Evolutionary conservation across 2,329 filamentous ascomycete genomes (phyloP).

Genomic region (Catunica adiposa): DNA sequence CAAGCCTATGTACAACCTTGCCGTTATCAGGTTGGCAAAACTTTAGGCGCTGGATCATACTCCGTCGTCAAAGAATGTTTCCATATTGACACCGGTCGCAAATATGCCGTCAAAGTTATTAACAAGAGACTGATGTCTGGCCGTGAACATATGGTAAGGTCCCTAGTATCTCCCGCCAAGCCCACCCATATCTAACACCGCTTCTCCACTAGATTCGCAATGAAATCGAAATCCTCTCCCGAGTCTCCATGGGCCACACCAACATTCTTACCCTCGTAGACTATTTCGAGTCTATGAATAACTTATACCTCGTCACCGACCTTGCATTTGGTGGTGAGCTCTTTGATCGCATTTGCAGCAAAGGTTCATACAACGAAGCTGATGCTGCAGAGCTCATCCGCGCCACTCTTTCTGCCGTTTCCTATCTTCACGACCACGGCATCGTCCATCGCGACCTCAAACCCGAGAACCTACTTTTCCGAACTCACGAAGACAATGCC

Average conservation of each 20-base stretch:
- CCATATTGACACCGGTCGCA: constrained; percentile 91
- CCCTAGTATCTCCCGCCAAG: not conserved
- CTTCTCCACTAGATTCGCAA: constrained; percentile 57
- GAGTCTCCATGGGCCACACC: constrained; percentile 97
- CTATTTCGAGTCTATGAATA: constrained; percentile 99
- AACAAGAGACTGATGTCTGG: constrained; percentile 98
- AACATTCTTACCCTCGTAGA: constrained; percentile 96
- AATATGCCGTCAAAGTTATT: constrained; percentile 98
- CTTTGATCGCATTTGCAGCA: constrained; percentile 96
- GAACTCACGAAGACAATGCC: constrained; percentile 93
- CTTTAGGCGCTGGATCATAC: constrained; percentile 87
- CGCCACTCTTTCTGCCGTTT: constrained; percentile 88
- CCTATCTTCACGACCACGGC: constrained; percentile 94
- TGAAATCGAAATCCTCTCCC: constrained; percentile 92
- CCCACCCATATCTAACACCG: not conserved
- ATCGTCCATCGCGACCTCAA: constrained; percentile 97
- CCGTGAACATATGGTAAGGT: constrained; percentile 82
- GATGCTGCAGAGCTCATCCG: constrained; percentile 92
- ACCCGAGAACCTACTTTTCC: constrained; percentile 90
- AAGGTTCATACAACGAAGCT: constrained; percentile 95
- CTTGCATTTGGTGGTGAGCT: constrained; percentile 90
- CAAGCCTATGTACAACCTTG: constrained; percentile 72
- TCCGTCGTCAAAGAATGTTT: constrained; percentile 98
- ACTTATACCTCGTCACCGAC: constrained; percentile 94
- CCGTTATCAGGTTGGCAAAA: constrained; percentile 97